Evolutionary conservation across 2,329 filamentous ascomycete species (phyloP), one percentile per base, ranked within the genome.

Genomic region (Lasiodiplodia gonubiensis): DNA sequence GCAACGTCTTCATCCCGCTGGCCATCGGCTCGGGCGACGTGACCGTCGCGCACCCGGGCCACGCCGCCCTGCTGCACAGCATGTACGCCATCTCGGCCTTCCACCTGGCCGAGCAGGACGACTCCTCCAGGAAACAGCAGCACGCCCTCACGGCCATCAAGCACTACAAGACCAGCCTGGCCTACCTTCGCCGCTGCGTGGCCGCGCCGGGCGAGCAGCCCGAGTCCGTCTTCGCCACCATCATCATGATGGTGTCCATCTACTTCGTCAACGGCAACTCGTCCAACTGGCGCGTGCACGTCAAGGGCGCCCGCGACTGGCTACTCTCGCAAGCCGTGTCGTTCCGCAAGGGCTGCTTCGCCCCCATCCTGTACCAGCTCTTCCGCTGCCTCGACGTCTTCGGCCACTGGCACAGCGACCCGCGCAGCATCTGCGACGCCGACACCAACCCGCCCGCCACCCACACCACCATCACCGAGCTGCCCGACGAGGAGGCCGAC

Each of bases 301-400:
- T 67, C n/a, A 55, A 67, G 21, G 65, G 65, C 14, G 65, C 42
- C 48, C 65, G 65, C 23, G 55, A 60, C 55, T 67, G 65, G 65
- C 55, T 67, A 3, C n/a, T 35, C 5, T 51, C 46, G 8, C 54
- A 61, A 27, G 21, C n/a, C 1, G 12, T 48, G 0, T 52, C 48
- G 2, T 49, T 57, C 42, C 33, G 46, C 4, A 61, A 60, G 18
- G 25, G 42, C 48, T 23, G 37, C 65, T 42, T 60, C 21, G 65
- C 65, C 4, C 35, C 65, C 23, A 53, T 61, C 23, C 48, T 67
- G 25, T 67, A 67, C 54, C 65, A 67, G 46, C 42, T 67, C n/a
- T 67, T 67, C 55, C 65, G 55, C 48, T 67, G 54, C 35, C 35
- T 61, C 10, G 65, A 67, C 21, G 46, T 67, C 30, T 39, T 67